phyloP scores from a whole-genome alignment of 176 grass and related monocot genomes.

The Cenchrus americanus region DNA sequence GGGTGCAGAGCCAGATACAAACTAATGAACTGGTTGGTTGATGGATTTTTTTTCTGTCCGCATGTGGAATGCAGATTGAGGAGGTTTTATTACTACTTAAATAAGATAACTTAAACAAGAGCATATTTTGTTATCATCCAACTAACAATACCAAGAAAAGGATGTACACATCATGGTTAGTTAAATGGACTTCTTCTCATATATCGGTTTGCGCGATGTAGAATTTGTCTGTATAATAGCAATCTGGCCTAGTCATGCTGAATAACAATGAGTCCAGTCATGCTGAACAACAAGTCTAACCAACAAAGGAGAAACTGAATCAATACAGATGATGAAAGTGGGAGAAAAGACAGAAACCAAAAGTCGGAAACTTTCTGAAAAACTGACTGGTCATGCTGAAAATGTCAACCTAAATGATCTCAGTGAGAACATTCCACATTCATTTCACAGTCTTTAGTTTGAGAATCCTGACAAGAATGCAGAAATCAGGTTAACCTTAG shows the following conservation, averaged over 20 bases:
- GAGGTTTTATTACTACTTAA: background rate
- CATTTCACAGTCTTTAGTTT: background rate
- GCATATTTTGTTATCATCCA: background rate
- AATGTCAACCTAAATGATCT: background rate
- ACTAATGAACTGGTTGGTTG: conserved; percentile 10
- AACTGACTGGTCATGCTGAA: conserved; percentile 1
- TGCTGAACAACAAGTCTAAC: conserved; percentile 2
- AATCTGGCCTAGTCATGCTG: conserved; percentile 26
- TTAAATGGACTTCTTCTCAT: no score
- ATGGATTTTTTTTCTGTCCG: background rate
- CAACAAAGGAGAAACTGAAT: background rate
- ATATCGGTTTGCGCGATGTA: no score
- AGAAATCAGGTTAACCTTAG: conserved; percentile 8
- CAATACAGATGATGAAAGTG: conserved; percentile 1
- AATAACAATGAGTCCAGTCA: background rate
- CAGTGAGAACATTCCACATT: conserved; percentile 12
- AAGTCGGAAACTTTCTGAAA: conserved; percentile 1
- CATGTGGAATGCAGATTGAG: background rate
- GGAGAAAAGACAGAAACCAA: background rate
- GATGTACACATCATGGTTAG: no score
- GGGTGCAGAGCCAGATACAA: background rate
- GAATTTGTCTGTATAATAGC: no score
- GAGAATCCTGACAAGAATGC: background rate
- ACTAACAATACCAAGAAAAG: background rate
- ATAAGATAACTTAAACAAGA: conserved; percentile 2